These are phyloP conservation scores for Blastobotrys ciferrii DNA, from an alignment of 1,139 yeast species.

Conservation along the genomic window DNA sequence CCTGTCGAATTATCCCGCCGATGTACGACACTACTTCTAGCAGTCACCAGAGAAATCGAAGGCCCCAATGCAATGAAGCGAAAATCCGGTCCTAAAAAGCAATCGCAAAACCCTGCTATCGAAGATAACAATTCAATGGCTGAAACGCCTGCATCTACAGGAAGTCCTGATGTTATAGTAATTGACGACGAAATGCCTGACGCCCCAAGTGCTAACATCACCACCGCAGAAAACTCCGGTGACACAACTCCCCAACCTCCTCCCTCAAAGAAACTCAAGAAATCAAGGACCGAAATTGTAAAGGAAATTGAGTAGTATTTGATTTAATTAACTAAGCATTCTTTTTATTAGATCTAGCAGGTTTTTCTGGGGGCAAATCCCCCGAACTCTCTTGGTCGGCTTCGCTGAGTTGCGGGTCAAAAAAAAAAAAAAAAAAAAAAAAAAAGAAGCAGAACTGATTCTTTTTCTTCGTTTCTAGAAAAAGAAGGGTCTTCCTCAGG, in stretches of 20 bases:
- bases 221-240: constrained; percentile 15
- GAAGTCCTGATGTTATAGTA: constrained; percentile 20
- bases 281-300: constrained; percentile 21
- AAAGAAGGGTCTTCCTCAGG: too few species aligned
- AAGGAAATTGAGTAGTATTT: constrained; percentile 19
- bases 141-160: constrained; percentile 20
- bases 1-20: constrained; percentile 85
- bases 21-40: constrained; percentile 64
- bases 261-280: constrained; percentile 23
- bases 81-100: constrained; percentile 27
- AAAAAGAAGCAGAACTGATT: too few species aligned
- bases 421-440: too few species aligned
- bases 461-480: too few species aligned
- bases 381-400: too few species aligned
- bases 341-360: too few species aligned
- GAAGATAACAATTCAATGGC: constrained; percentile 12
- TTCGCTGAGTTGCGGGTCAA: too few species aligned
- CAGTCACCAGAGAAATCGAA: constrained; percentile 34
- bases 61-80: constrained; percentile 36
- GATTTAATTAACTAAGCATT: too few species aligned
- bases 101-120: constrained; percentile 12
- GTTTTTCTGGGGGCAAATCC: too few species aligned
- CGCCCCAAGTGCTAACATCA: constrained; percentile 11
- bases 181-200: constrained; percentile 20
- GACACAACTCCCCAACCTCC: constrained; percentile 18